Evolutionary conservation across 2,329 filamentous ascomycete species (phyloP), one percentile per base, ranked within the genome.

Genomic region (Alternaria dauci): DNA sequence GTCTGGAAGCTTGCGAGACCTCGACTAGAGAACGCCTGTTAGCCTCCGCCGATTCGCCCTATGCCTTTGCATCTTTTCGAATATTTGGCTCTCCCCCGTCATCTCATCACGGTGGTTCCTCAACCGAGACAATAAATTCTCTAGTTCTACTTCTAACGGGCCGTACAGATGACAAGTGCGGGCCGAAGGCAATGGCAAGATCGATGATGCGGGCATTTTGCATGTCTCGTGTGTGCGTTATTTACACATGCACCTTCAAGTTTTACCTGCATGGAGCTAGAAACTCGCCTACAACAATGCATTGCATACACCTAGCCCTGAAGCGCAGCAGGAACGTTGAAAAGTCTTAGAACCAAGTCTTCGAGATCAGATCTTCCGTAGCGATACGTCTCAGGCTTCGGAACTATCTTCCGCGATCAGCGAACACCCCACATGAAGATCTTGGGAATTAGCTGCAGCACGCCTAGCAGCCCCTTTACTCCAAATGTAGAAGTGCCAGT

Each of bases 181-280:
- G 58, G 46, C 58, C 58, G 53, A 57, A 34, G 25, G 28, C 23
- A 47, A 57, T 53, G 58, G 53, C 42, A 52, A 47, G 42, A 57
- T 60, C 53, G 58, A 60, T 60, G 58, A 60, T 60, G 58, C 46
- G 42, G 51, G 47, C 41, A 60, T 57, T 28, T 52, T 8, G 34
- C 48, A 26, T 32, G 32, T 36, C 14, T 25, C 32, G 12, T 30
- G 12, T 30, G 30, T 20, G 28, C 42, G 26, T 18, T 28, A 28
- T 44, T 53, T 23, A 50, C 32, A 26, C 30, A 25, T 36, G 20
- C 30, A 25, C 25, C 20, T 38, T 7, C 16, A 34, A n/a, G 32
- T 32, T 25, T 25, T 16, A 36, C 30, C 32, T 30, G 7, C 23
- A 26, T 46, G 14, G 16, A 20, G 18, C 14, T 34, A 36, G 32